phyloP scores from a whole-genome alignment of 352 stramenopile genomes.

The Blastocystis sp. region DNA sequence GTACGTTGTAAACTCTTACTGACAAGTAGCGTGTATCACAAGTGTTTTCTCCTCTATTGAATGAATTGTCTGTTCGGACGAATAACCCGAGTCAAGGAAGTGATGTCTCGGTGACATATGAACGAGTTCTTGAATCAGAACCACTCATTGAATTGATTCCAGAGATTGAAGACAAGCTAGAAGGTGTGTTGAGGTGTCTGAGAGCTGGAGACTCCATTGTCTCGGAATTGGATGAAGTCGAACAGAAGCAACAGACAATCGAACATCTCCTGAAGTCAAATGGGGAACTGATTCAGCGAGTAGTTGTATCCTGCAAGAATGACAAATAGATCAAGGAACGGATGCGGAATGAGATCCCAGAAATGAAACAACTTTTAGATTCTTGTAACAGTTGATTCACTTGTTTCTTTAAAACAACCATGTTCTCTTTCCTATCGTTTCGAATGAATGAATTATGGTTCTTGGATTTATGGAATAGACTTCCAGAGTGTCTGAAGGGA shows the following conservation, averaged over 20 bases:
- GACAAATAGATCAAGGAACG: neutral
- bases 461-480: neutral
- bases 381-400: neutral
- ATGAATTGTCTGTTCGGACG: neutral
- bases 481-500: neutral
- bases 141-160: neutral
- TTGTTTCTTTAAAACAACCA: neutral
- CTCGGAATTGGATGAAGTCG: neutral
- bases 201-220: neutral
- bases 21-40: neutral
- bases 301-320: neutral
- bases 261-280: neutral
- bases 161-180: neutral
- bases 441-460: neutral
- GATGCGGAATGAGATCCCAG: slow-evolving; percentile 6
- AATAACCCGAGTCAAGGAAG: neutral
- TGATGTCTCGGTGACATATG: neutral
- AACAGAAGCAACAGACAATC: neutral
- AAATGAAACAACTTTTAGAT: neutral
- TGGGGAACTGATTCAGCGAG: neutral
- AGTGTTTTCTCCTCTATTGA: neutral
- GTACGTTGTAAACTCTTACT: neutral
- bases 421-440: neutral
- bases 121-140: neutral
- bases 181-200: neutral